These are phyloP conservation scores for Esteya vermicola DNA, from an alignment of 2,329 filamentous ascomycete genomes.

Conservation along the genomic window DNA sequence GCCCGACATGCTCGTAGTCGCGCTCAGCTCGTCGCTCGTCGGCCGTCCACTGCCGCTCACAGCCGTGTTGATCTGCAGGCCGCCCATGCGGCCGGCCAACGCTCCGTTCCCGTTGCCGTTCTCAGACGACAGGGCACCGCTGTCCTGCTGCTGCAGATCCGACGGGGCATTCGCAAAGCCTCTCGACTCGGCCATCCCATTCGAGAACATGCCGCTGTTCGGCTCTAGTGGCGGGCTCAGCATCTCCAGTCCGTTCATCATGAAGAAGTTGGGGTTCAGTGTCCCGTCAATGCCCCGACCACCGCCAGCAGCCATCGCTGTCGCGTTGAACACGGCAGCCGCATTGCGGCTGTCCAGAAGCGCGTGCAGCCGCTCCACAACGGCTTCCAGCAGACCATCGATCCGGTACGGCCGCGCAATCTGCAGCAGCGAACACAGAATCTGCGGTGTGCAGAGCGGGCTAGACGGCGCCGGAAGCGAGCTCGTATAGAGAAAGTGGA, in stretches of 20 bases:
- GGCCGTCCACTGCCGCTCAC: conserved; percentile 21
- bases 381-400: conserved; percentile 81
- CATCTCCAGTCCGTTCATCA: conserved; percentile 32
- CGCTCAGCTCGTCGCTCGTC: conserved; percentile 32
- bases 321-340: conserved; percentile 93
- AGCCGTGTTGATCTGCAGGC: conserved; percentile 34
- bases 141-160: not conserved
- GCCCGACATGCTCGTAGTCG: conserved; percentile 34
- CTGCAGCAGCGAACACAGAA: conserved; percentile 87
- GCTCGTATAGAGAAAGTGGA: conserved; percentile 90
- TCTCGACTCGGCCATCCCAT: no score
- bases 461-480: conserved; percentile 65
- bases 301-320: conserved; percentile 92
- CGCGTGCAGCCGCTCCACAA: conserved; percentile 79
- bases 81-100: conserved; percentile 20
- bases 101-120: not conserved
- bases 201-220: conserved; percentile 1
- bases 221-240: no score
- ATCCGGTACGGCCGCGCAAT: conserved; percentile 86
- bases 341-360: conserved; percentile 87
- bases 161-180: no score
- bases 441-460: conserved; percentile 79
- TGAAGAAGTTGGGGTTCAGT: conserved; percentile 49
- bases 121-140: no score
- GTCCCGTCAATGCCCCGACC: conserved; percentile 65